Evolutionary conservation across 768 basidiomycete species (phyloP), one percentile per base, ranked within the genome.

Genomic region (Tylopilus plumbeoviolaceoides): DNA sequence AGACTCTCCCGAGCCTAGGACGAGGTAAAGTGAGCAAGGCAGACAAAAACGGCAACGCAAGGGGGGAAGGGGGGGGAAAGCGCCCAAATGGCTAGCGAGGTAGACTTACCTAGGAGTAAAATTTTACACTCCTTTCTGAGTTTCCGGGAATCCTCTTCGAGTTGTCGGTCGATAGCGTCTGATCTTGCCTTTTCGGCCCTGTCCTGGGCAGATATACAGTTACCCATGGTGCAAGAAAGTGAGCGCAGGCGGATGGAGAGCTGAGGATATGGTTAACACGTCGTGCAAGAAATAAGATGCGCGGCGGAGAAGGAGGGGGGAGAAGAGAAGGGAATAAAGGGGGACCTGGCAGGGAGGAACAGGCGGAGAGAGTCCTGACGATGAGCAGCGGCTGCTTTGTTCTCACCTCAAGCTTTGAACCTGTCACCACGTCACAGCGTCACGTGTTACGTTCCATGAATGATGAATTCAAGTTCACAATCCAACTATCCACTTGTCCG

Each of bases 121-220:
- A 97, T 94, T 79, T 95, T 95, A 75, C 91, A 94, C 67, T 95
- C 93, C 62, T 85, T 83, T 67, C 86, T 85, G 57, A 87, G 87
- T 68, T 79, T 84, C 68, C 81, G 84, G 15, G 78, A 79, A 68
- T 95, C 94, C 72, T 94, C 91, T 65, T 94, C 91, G 48, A 94
- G 81, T 70, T 83, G 79, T 57, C 79, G 81, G 77, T 94, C 91
- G 61, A 94, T 94, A 63, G 75, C 74, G 67, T 87, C 85, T 17
- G 85, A 87, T 65, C 75, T 76, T 44, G 79, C 77, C 66, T 79
- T 82, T 57, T 78, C 83, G 28, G 75, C 78, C 46, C 75, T 77
- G 70, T 85, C 83, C 49, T 70, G 68, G 30, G 70, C 67, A 51
- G 75, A 87, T 40, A 85, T 73, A 66, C 85, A 87, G 67, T 82